A percentile compares a stretch with the other conserved stretches of the same genome.
Evolutionary conservation across 768 basidiomycete species (phyloP).

Genomic region (Cubamyces sp.): DNA sequence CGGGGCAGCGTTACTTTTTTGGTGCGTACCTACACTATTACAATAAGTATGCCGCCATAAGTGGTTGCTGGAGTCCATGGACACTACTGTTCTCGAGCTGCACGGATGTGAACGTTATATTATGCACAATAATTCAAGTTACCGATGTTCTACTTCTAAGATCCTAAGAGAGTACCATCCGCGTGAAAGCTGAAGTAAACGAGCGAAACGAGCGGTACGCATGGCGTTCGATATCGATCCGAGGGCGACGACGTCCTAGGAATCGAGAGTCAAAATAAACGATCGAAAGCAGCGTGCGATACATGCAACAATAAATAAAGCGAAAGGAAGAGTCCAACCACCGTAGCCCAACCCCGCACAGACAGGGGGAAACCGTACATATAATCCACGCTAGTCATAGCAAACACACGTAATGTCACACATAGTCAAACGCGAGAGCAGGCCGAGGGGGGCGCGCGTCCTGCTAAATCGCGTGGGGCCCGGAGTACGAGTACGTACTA

Average conservation of each 20-base stretch:
- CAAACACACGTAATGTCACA: constrained; percentile 25
- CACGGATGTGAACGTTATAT: not conserved
- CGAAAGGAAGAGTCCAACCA: constrained; percentile 18
- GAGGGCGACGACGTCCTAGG: not conserved
- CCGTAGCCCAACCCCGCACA: constrained; percentile 3
- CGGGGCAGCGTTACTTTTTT: constrained; percentile 35
- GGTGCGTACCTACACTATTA: not conserved
- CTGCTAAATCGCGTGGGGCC: constrained; percentile 24
- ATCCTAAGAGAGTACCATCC: constrained; percentile 9
- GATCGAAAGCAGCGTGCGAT: constrained; percentile 21
- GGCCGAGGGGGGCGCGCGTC: not conserved
- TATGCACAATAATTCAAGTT: constrained; percentile 26
- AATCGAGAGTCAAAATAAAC: not conserved
- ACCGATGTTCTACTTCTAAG: constrained; percentile 23
- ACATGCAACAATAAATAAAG: constrained; percentile 28
- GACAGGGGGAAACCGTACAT: constrained; percentile 4
- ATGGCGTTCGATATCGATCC: not conserved
- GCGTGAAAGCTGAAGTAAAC: not conserved
- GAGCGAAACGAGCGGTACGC: constrained; percentile 10
- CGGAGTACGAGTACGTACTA: constrained; percentile 25
- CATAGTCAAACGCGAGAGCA: constrained; percentile 3
- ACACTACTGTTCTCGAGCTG: not conserved
- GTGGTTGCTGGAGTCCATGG: not conserved
- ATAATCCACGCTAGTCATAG: constrained; percentile 12
- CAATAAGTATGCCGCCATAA: too few species aligned